A percentile compares a stretch with the other conserved stretches of the same genome.
phyloP scores from a whole-genome alignment of 2,329 filamentous ascomycete genomes.

The Ascochyta rabiei region DNA sequence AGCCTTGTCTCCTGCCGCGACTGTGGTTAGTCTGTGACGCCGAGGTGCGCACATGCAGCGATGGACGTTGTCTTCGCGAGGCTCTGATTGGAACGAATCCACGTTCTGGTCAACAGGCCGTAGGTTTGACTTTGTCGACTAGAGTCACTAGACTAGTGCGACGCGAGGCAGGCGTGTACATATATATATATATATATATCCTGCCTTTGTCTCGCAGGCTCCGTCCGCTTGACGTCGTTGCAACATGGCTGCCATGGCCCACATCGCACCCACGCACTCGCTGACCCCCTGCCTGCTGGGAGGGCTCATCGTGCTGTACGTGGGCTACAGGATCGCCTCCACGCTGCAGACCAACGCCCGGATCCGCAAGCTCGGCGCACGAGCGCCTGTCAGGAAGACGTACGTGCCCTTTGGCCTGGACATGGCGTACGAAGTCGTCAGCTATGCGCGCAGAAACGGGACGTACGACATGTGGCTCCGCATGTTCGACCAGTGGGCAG shows the following conservation, averaged over 20 bases:
- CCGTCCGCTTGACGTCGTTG: neutral
- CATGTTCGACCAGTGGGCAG: conserved; percentile 53
- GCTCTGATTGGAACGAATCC: conserved; percentile 6
- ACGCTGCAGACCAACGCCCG: conserved; percentile 42
- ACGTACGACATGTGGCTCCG: conserved; percentile 68
- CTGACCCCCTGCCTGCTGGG: conserved; percentile 32
- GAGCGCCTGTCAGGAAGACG: conserved; percentile 50
- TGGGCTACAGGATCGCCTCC: conserved; percentile 24
- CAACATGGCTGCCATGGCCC: conserved; percentile 28
- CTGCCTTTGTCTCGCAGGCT: neutral
- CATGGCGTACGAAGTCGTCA: conserved; percentile 64
- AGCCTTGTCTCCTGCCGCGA: neutral
- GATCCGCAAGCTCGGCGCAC: conserved; percentile 52
- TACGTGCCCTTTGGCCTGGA: conserved; percentile 64
- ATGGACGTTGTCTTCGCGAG: neutral
- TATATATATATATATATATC: conserved; percentile 11
- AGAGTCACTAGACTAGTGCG: conserved; percentile 10
- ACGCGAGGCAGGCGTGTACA: conserved; percentile 4
- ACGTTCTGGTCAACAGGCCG: neutral
- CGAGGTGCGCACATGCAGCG: conserved; percentile 14
- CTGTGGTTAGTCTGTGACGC: neutral
- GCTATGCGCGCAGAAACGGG: conserved; percentile 58
- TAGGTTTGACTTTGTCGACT: neutral
- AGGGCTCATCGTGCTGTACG: conserved; percentile 24
- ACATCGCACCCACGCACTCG: conserved; percentile 23